A percentile compares a stretch with the other conserved stretches of the same genome.
These are phyloP conservation scores for Zoysia matrella DNA, from an alignment of 202 grass and related monocot genomes.

Conservation along the genomic window DNA sequence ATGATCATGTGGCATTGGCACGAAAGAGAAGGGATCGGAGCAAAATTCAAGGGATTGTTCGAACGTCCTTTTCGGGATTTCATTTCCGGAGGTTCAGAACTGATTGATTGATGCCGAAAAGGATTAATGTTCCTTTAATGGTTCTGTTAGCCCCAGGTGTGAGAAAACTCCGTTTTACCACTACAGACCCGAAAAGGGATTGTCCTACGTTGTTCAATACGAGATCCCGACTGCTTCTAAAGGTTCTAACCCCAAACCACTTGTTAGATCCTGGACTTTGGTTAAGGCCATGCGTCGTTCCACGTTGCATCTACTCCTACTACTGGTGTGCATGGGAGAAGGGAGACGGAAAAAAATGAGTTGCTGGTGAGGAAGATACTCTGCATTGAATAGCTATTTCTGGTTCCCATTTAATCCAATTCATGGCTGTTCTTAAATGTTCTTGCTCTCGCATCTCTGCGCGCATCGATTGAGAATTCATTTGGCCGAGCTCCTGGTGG, in stretches of 20 bases:
- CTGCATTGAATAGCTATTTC: conserved; percentile 44
- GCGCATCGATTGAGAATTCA: conserved; percentile 55
- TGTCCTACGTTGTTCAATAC: background rate
- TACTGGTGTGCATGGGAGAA: background rate
- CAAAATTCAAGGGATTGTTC: conserved; percentile 23
- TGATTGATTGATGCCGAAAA: conserved; percentile 3
- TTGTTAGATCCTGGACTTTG: background rate
- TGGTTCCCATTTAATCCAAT: conserved; percentile 61
- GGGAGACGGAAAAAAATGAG: background rate
- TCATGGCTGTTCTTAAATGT: conserved; percentile 57
- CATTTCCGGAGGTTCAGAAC: conserved; percentile 8
- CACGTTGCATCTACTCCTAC: background rate
- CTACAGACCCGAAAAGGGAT: background rate
- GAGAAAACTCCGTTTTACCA: conserved; percentile 16
- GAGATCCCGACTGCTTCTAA: background rate
- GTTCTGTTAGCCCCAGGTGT: background rate
- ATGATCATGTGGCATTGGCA: conserved; percentile 38
- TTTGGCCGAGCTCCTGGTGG: conserved; percentile 48
- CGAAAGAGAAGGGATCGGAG: background rate
- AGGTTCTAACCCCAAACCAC: background rate
- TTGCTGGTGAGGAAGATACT: conserved; percentile 27
- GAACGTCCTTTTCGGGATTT: conserved; percentile 31
- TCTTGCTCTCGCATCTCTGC: conserved; percentile 38
- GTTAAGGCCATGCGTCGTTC: background rate
- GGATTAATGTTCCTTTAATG: conserved; percentile 5